Conservation (phyloP, 2,329 filamentous ascomycete species). For the Leptodontidium sp. region DNA sequence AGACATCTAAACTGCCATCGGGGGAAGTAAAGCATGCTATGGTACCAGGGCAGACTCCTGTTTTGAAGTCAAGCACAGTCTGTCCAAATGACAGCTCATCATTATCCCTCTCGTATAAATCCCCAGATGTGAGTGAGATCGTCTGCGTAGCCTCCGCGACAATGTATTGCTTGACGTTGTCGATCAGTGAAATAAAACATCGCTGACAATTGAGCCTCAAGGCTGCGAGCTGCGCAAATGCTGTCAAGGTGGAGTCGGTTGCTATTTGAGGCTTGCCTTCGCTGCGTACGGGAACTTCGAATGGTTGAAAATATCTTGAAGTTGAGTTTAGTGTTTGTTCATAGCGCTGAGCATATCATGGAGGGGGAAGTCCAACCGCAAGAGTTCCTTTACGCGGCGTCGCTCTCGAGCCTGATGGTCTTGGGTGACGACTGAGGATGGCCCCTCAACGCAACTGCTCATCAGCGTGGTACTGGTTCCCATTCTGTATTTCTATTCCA, state of each 20-base stretch:
- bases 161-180: conserved; percentile 24
- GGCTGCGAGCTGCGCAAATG: conserved; percentile 48
- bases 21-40: neutral
- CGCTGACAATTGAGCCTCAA: conserved; percentile 54
- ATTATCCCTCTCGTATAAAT: neutral
- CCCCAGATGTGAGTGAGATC: conserved; percentile 12
- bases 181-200: conserved; percentile 50
- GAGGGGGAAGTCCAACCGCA: neutral
- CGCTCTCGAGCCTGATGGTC: neutral
- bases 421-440: neutral
- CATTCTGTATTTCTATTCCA: neutral
- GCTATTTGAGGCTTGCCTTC: neutral
- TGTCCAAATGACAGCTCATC: conserved; percentile 3
- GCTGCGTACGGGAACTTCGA: neutral
- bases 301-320: conserved; percentile 3
- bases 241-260: neutral
- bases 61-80: neutral
- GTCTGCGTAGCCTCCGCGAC: conserved; percentile 26
- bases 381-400: neutral
- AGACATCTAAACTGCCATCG: neutral
- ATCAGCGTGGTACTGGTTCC: neutral
- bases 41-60: neutral
- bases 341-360: neutral
- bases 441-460: neutral
- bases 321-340: neutral